These are phyloP conservation scores for Fusarium palustre DNA, from an alignment of 2,329 filamentous ascomycete genomes.

Conservation along the genomic window DNA sequence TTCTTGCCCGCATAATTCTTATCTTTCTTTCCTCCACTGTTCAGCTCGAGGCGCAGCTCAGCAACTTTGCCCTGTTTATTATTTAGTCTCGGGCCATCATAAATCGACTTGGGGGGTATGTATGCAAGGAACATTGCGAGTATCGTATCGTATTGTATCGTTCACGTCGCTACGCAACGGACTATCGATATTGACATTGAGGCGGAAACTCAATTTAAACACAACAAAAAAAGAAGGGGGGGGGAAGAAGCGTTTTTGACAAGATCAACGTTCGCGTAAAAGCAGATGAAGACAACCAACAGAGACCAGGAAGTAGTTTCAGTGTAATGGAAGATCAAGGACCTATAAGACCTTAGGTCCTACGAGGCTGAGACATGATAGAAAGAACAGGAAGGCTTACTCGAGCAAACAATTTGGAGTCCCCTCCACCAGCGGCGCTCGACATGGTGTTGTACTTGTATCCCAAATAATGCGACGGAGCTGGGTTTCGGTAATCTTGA, in stretches of 20 bases:
- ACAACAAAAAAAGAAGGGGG: not conserved
- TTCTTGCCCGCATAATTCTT: constrained; percentile 96
- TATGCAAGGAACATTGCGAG: constrained; percentile 66
- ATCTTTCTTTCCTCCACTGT: constrained; percentile 95
- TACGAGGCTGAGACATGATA: constrained; percentile 34
- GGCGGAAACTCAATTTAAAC: not conserved
- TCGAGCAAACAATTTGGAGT: constrained; percentile 99
- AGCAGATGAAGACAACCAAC: constrained; percentile 1
- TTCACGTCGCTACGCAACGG: constrained; percentile 17
- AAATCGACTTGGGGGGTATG: constrained; percentile 57
- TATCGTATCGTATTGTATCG: constrained; percentile 22
- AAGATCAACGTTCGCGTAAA: constrained; percentile 1
- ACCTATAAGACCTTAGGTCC: constrained; percentile 28
- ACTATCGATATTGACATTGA: constrained; percentile 23
- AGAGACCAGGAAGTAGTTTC: constrained; percentile 16
- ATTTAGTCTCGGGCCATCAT: constrained; percentile 64
- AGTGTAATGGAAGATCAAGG: constrained; percentile 8
- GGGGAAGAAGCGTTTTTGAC: not conserved
- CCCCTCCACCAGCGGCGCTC: constrained; percentile 75
- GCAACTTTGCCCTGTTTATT: constrained; percentile 94
- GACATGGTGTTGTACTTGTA: constrained; percentile 62
- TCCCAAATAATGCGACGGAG: constrained; percentile 37
- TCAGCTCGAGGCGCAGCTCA: constrained; percentile 93
- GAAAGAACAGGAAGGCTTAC: constrained; percentile 65
- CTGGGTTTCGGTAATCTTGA: constrained; percentile 34